Evolutionary conservation across 768 basidiomycete species (phyloP), one percentile per base, ranked within the genome.

Genomic region (Xerocomellus chrysenteron): DNA sequence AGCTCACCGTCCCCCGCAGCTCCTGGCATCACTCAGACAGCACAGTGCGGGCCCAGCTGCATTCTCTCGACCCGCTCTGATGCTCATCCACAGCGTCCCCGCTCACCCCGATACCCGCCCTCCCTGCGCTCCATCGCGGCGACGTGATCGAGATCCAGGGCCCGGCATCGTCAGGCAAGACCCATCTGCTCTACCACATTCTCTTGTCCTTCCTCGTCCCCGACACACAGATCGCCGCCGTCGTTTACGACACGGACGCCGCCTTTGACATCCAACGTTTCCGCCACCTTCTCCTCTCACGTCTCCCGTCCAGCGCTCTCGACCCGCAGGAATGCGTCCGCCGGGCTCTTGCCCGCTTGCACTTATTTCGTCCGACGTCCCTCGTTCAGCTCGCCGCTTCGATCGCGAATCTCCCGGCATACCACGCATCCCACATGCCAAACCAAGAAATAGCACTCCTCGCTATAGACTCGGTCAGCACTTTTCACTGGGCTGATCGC

Each of bases 111-210:
- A 60, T 63, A 45, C 54, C 56, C 43, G 57, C 43, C 45, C 53
- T 70, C 24, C 57, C 66, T 24, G 68, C 76, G 28, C 64, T 83
- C 35, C 59, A 69, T 44, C 74, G 77, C 45, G 87, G 87, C 36
- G 86, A 91, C 67, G 78, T 89, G 40, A 73, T 93, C 59, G 87
- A 90, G 70, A 77, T 94, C 21, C 87, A 92, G 70, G 92, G 92
- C 2, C 81, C 85, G 2, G 75, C 90, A 5, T 80, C 78, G 28
- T 84, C 86, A 7, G 92, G 90, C 30, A 94, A 94, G 73, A 86
- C 88, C 2, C 87, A 88, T 59, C 73, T 94, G n/a, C 71, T 92
- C 28, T 87, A 87, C 66, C 79, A 82, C 65, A 69, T 91, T 47
- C 68, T 89, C 28, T 71, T 82, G 13, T 78, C 76, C 21, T 84